Conservation (phyloP, 1,139 yeast genomes). For the Taiozyma sp. region DNA sequence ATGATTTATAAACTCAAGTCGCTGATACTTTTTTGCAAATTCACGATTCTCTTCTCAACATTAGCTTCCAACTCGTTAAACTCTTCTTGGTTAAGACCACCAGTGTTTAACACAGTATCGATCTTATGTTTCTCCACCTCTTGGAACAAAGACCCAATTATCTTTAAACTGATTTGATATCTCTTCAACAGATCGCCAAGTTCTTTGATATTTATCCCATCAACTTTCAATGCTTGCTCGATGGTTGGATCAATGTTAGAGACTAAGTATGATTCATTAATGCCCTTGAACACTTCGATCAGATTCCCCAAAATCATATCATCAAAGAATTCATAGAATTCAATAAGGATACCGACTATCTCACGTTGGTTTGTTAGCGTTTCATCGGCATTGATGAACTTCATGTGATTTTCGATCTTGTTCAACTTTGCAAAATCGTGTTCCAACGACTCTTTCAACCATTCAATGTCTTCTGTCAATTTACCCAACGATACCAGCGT, state of each 20-base stretch:
- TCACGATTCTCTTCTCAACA: background rate
- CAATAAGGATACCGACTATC: slow-evolving; percentile 15
- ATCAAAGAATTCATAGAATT: slow-evolving; percentile 17
- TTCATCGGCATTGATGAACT: slow-evolving; percentile 20
- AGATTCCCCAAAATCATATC: slow-evolving; percentile 18
- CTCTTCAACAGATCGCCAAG: background rate
- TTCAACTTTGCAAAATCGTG: slow-evolving; percentile 11
- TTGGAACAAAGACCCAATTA: background rate
- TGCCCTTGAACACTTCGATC: slow-evolving; percentile 12
- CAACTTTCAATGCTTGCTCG: background rate
- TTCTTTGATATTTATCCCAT: background rate
- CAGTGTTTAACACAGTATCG: background rate
- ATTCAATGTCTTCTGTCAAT: slow-evolving; percentile 16
- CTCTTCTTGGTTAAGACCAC: background rate
- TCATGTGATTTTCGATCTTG: slow-evolving; percentile 15
- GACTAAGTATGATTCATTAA: background rate
- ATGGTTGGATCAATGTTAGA: background rate
- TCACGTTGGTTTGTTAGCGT: slow-evolving; percentile 19
- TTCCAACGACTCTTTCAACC: slow-evolving; percentile 16
- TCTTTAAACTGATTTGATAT: background rate
- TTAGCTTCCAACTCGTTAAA: background rate
- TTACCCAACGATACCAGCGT: background rate
- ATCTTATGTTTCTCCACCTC: background rate
- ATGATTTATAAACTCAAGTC: background rate
- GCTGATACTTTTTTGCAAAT: background rate